Evolutionary conservation across 331 rosid genomes (phyloP), one percentile per base, ranked within the genome.

Genomic region (Malus hybrid): DNA sequence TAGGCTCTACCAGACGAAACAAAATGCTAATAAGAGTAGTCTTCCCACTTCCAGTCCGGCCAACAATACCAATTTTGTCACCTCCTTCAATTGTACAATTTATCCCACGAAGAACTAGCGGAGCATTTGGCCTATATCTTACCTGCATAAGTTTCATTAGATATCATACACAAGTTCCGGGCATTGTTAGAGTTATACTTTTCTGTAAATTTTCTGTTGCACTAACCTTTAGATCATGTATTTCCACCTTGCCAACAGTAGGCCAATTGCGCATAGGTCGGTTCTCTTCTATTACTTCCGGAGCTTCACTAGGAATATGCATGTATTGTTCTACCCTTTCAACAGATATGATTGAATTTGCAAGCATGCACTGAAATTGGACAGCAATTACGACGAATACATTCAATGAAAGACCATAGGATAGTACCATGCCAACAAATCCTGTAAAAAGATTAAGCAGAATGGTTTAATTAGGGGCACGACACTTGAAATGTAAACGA

Each of bases 11-110:
- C 4, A 81, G 74, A 44, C 81, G 78, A 67, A 81, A 81, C 59
- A 81, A 65, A 2, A 74, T 80, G 8, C 84, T 65, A 18, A 81
- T 71, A 48, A 81, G 78, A 71, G 84, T 81, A 19, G 84, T 81
- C 71, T 81, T 81, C 42, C 84, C 84, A 67, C 84, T 81, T 32
- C 84, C 84, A 18, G 84, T 81, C 70, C 81, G 70, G 52, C 84
- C 84, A 29, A 76, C 81, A 5, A 81, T 77, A 10, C 85, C 85
- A 46, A 81, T 63, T 44, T 72, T 76, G 29, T 72, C 56, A 0
- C 81, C 79, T 72, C 85, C 81, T 67, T 81, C 85, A 33, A 67
- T 71, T 9, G 44, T 67, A 27, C 78, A 81, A 28, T 56, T 77
- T 22, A 81, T 76, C 24, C 81, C 81, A 6, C 22, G 79, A 56